Base-by-base conservation (phyloP, 2,329 filamentous ascomycete genomes). In the Curvularia lunata region DNA sequence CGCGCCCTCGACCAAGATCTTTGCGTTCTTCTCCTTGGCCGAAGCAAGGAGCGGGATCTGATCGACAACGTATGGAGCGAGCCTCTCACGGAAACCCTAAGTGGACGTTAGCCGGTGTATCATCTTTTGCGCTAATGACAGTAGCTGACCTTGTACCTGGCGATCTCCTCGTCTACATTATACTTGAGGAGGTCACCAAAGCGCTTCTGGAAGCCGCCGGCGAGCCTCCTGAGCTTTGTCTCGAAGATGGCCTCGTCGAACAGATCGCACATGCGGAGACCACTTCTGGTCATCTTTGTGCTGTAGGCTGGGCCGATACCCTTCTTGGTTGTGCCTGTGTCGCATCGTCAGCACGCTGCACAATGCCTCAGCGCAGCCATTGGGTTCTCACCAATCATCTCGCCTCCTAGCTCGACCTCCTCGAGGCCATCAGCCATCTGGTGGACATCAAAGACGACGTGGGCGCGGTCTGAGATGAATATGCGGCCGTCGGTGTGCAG, bases 101-200 rank as follows among this genome's bases (percentile, higher is more conserved):
- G 28, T 5, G 21, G 18, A 6, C 41, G 19, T 63, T n/a, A 61
- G 60, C 19, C 8, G 7, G 13, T 23, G 23, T 2, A 9, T 34
- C 13, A 13, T 7, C 12, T 5, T 43, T 19, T 27, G 27, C 7
- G 19, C 21, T 42, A 19, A 27, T 7, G 27, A 19, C 25, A 23
- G 5, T 18, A 25, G 52, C 69, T 32, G 73, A 83, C 81, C 71
- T 85, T 82, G 77, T 88, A 91, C 40, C 81, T 79, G 18, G 73
- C 75, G 62, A 92, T 83, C 78, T 92, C 90, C 32, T 87, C 86
- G 65, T 92, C 88, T 6, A 88, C 82, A 61, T 92, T 86, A 69
- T 88, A 88, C 72, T 86, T 73, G 53, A 89, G 77, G 25, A 90
- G 76, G 64, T 89, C 85, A 7, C 89, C 89, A 67, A 86, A 92